Percentiles rank a stretch among this genome's conserved stretches.
Evolutionary conservation across 164 flowering plant species (phyloP).

Genomic region (Dillenia suffruticosa): DNA sequence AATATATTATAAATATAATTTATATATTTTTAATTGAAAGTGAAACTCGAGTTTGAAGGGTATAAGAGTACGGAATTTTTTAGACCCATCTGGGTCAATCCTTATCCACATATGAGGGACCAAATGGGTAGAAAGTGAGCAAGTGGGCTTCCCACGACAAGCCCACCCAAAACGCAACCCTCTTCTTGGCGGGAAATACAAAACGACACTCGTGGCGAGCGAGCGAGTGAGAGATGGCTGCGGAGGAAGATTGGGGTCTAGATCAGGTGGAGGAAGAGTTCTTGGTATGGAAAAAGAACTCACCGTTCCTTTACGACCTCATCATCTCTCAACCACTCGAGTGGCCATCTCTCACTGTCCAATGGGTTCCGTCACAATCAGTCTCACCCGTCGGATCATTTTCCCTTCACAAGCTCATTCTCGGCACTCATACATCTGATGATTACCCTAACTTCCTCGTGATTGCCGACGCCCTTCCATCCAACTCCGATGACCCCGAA

Average conservation of each 20-base stretch:
- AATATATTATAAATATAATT: too few species aligned
- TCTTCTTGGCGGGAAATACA: constrained; percentile 12
- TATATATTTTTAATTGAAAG: too few species aligned
- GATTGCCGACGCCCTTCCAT: constrained; percentile 40
- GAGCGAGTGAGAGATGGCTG: constrained; percentile 12
- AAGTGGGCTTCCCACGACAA: too few species aligned
- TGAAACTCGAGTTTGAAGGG: too few species aligned
- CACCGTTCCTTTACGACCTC: constrained; percentile 81
- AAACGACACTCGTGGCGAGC: neutral
- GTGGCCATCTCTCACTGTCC: constrained; percentile 96
- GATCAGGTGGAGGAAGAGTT: constrained; percentile 59
- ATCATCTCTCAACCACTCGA: constrained; percentile 78
- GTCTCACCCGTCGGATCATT: constrained; percentile 22
- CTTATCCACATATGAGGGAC: too few species aligned
- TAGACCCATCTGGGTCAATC: too few species aligned
- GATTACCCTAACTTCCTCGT: constrained; percentile 69
- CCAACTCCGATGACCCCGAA: constrained; percentile 4
- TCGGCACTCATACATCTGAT: constrained; percentile 90
- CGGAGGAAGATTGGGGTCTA: constrained; percentile 19
- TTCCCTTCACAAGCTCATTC: constrained; percentile 57
- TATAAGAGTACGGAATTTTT: too few species aligned
- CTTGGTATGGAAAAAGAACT: constrained; percentile 90
- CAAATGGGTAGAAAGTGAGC: too few species aligned
- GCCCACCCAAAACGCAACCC: too few species aligned
- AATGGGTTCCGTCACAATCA: constrained; percentile 49